Base-by-base conservation (phyloP, 495 filamentous ascomycete species). In the Hypoxylon cercidicola region DNA sequence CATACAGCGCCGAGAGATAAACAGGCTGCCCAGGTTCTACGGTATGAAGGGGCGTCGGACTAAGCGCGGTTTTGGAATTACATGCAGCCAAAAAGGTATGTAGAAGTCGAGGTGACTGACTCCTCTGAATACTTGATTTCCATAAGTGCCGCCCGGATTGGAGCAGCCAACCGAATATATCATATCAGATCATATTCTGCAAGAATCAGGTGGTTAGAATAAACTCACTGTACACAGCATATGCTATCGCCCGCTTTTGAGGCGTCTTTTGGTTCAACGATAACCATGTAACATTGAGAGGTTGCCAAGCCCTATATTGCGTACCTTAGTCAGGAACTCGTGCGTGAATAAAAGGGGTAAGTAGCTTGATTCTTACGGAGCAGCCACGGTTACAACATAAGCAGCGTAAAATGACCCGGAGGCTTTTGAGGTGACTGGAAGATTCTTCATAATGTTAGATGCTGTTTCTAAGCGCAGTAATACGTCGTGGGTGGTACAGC, bases 341-440 rank as follows among this genome's bases (percentile, higher is more conserved):
- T n/a, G n/a, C n/a, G n/a, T n/a, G n/a, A n/a, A n/a, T n/a, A n/a
- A n/a, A n/a, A n/a, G n/a, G n/a, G n/a, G n/a, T n/a, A n/a, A n/a
- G n/a, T n/a, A n/a, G n/a, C 30, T 9, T 19, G n/a, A 4, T 9
- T 40, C 55, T 54, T 60, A 65, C 62, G 62, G 62, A 19, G 62
- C 62, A 21, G 62, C 54, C 19, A 54, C 49, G 9, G 62, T 65
- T 11, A 65, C 55, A 19, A 65, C 41, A 35, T 65, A 65, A 20
- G 62, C 62, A 11, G 62, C 62, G 23, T 65, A 65, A 37, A 65
- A 65, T 2, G 62, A 65, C 62, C 62, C 59, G 15, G 62, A 65
- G 35, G 62, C 62, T 20, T 60, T 13, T 2, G 62, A 59, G 18
- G 48, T 50, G 34, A 65, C 48, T 7, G 62, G 62, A 0, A 65